Evolutionary conservation across 2,329 filamentous ascomycete genomes (phyloP), one percentile per base, ranked within the genome.

Genomic region (Parafenestella ontariensis): DNA sequence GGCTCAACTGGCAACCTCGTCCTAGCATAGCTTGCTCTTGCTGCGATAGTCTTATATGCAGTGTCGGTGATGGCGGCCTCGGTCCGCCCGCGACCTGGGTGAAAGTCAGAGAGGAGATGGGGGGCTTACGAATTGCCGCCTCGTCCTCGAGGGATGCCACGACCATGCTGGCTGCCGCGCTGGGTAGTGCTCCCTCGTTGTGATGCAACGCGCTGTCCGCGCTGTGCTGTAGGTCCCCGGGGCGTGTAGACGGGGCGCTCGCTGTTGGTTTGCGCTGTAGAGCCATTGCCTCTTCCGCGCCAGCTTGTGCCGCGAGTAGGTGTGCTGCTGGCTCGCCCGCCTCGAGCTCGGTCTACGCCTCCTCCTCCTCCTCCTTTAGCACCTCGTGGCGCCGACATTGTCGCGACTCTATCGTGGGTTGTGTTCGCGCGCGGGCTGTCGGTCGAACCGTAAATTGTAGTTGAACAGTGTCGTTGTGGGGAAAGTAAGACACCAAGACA

Each of bases 361-460:
- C 37, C 36, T 39, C 18, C 54, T 39, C 55, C 56, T 13, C 58
- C 62, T 28, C 36, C 36, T 39, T 18, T 4, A 23, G 15, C 58
- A 52, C 63, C 66, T 42, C 69, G 68, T 49, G 61, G 66, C 52
- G 61, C 56, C 58, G 68, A 65, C 70, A 72, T 73, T 23, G 59
- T 69, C 60, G 65, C 65, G 64, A 23, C 18, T 37, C 55, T 58
- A 15, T 49, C 31, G 48, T 23, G 37, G 37, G 50, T 45, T 33
- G 50, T 48, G 48, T 47, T 42, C 54, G 62, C 60, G 56, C 53
- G 59, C 53, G 46, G 42, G 42, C 29, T 48, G n/a, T 13, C 31
- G 37, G 11, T 23, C 5, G 37, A 11, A n/a, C 7, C 7, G 20
- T 13, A 11, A 11, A n/a, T 10, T 15, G 20, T 13, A 11, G 10